Conservation (phyloP, 345 rosid genomes). For the Eucalyptus tenuipes region DNA sequence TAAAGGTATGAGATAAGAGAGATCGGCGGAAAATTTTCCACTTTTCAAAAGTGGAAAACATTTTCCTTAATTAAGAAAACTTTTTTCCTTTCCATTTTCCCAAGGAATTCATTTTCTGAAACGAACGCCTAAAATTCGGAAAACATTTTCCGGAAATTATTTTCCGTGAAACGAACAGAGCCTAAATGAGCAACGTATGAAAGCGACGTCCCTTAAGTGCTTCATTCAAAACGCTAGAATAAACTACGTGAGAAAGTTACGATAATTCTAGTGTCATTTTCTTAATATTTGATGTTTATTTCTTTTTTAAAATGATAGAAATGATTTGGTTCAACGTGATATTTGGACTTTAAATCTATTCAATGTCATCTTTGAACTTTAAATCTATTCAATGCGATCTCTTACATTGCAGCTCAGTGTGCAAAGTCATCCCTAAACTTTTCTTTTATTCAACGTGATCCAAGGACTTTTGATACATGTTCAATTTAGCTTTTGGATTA, state of each 20-base stretch:
- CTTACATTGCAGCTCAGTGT: rapidly evolving
- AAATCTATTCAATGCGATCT: rapidly evolving
- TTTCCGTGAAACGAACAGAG: too few species aligned
- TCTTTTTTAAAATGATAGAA: background rate
- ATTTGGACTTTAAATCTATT: too few species aligned
- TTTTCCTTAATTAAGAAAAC: too few species aligned
- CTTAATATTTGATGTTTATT: rapidly evolving
- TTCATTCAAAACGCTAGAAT: too few species aligned
- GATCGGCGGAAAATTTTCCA: too few species aligned
- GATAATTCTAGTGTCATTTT: rapidly evolving
- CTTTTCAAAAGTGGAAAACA: too few species aligned
- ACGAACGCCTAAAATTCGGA: too few species aligned
- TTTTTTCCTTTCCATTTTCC: too few species aligned
- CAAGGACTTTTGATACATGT: rapidly evolving
- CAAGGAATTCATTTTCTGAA: too few species aligned
- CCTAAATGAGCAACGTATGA: rapidly evolving
- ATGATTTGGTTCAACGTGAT: rapidly evolving
- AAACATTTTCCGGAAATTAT: too few species aligned
- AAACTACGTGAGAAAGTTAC: background rate
- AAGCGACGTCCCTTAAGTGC: rapidly evolving
- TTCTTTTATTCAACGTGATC: too few species aligned
- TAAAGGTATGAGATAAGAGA: too few species aligned
- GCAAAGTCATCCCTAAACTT: rapidly evolving
- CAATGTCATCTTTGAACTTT: rapidly evolving
- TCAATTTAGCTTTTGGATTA: rapidly evolving